A percentile compares a stretch with the other conserved stretches of the same genome.
Conservation (phyloP, 495 filamentous ascomycete species). For the Viridothelium virens region DNA sequence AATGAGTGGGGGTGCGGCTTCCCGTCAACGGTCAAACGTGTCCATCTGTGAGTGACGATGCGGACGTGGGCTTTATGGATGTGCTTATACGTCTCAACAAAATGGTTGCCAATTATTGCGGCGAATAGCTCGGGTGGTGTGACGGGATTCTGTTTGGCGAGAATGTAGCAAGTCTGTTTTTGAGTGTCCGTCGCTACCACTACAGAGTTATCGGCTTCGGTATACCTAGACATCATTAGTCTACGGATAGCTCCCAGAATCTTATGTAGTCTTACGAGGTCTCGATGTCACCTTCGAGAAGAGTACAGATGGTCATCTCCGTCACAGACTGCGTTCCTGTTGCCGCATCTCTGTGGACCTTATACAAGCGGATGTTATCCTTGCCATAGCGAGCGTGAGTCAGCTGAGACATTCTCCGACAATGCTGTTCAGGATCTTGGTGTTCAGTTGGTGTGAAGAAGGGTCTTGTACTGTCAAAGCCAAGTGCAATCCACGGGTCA, state of each 20-base stretch:
- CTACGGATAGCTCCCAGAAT: neutral
- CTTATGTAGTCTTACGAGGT: constrained; percentile 55
- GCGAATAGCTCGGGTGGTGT: constrained; percentile 91
- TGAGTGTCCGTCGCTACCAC: constrained; percentile 95
- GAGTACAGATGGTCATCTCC: constrained; percentile 88
- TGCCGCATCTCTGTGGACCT: constrained; percentile 71
- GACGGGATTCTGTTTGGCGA: constrained; percentile 87
- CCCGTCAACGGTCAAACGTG: constrained; percentile 78
- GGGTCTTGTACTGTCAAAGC: too few species aligned
- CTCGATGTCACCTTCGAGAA: constrained; percentile 87
- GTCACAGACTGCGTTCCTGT: constrained; percentile 73
- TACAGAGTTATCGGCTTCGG: constrained; percentile 86
- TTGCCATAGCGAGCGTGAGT: constrained; percentile 39
- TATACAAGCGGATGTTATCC: constrained; percentile 97
- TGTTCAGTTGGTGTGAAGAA: neutral
- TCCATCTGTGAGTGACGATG: constrained; percentile 82
- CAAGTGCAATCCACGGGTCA: too few species aligned
- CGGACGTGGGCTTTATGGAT: constrained; percentile 75
- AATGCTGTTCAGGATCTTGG: neutral
- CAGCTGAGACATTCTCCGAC: constrained; percentile 33
- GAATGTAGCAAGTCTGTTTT: constrained; percentile 95
- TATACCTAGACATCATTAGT: constrained; percentile 55
- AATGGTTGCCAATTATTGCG: constrained; percentile 74
- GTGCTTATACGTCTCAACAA: constrained; percentile 77
- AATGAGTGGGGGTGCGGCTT: constrained; percentile 95